Evolutionary conservation across 2,329 filamentous ascomycete genomes (phyloP).

Genomic region (Corynespora cassiicola): DNA sequence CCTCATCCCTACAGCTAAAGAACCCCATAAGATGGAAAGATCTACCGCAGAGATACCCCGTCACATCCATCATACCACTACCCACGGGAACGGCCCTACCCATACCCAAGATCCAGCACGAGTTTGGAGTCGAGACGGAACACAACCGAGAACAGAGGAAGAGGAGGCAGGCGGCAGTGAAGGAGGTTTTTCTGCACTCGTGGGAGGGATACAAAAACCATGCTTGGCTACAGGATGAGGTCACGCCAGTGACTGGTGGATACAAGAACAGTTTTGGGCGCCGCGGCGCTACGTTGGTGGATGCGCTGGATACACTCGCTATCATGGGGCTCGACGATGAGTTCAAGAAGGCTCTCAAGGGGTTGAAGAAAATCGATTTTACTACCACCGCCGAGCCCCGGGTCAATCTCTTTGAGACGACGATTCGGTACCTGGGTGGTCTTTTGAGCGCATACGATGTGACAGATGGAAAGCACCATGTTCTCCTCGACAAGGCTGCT

Average conservation of each 20-base stretch:
- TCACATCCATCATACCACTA: slow-evolving; percentile 37
- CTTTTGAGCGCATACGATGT: slow-evolving; percentile 47
- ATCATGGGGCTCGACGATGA: slow-evolving; percentile 67
- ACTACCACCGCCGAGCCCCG: slow-evolving; percentile 43
- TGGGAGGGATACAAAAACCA: slow-evolving; percentile 60
- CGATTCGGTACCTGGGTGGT: slow-evolving; percentile 48
- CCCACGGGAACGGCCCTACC: slow-evolving; percentile 34
- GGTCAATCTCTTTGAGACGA: slow-evolving; percentile 49
- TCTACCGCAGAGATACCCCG: slow-evolving; percentile 35
- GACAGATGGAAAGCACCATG: slow-evolving; percentile 39
- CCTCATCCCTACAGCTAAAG: slow-evolving; percentile 32
- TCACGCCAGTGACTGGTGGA: slow-evolving; percentile 57
- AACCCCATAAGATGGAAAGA: slow-evolving; percentile 42
- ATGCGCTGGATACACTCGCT: slow-evolving; percentile 66
- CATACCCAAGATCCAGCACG: slow-evolving; percentile 46
- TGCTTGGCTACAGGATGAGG: slow-evolving; percentile 62
- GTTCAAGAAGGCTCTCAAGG: slow-evolving; percentile 61
- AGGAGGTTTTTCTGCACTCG: slow-evolving; percentile 43
- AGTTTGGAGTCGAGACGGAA: slow-evolving; percentile 42
- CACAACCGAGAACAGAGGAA: slow-evolving; percentile 38
- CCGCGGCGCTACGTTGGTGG: slow-evolving; percentile 66
- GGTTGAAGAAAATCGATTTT: slow-evolving; percentile 63
- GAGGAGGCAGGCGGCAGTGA: slow-evolving; percentile 41
- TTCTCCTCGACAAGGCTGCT: slow-evolving; percentile 47
- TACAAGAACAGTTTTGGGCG: slow-evolving; percentile 59